A percentile compares a stretch with the other conserved stretches of the same genome.
These are phyloP conservation scores for Aegle marmelos DNA, from an alignment of 345 rosid species.

Conservation along the genomic window DNA sequence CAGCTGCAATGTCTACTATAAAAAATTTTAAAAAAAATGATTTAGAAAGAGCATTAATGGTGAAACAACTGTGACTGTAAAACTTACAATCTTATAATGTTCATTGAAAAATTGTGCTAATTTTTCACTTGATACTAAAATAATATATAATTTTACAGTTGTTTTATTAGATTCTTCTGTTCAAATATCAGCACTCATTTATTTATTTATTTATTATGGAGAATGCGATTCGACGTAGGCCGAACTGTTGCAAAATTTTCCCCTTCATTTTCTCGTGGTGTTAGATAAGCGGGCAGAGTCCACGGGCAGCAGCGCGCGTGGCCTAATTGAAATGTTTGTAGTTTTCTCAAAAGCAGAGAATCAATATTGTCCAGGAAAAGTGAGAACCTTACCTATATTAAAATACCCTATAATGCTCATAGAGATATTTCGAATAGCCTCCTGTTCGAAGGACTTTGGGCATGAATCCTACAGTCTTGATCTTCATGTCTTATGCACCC, in stretches of 20 bases:
- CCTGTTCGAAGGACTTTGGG: constrained; percentile 13
- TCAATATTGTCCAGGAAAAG: constrained; percentile 18
- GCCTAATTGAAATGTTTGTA: constrained; percentile 17
- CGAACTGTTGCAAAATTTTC: neutral
- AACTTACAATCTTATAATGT: too few species aligned
- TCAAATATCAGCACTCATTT: too few species aligned
- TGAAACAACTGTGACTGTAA: too few species aligned
- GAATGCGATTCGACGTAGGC: neutral
- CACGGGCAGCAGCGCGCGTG: constrained; percentile 20
- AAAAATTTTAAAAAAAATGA: too few species aligned
- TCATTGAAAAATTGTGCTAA: too few species aligned
- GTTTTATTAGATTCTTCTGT: too few species aligned
- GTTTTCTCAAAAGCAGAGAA: neutral
- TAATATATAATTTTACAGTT: too few species aligned
- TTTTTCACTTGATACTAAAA: too few species aligned
- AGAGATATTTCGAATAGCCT: neutral
- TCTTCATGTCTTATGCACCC: constrained; percentile 19
- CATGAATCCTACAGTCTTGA: constrained; percentile 15
- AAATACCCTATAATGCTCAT: neutral
- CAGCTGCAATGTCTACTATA: neutral
- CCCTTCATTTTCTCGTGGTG: neutral
- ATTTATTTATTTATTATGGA: too few species aligned
- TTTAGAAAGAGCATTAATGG: too few species aligned
- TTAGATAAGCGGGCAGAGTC: neutral
- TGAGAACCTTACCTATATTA: neutral